Percentiles rank a stretch among this genome's conserved stretches.
Conservation (phyloP, 768 basidiomycete genomes). For the Tubosaeta brunneosetosa region DNA sequence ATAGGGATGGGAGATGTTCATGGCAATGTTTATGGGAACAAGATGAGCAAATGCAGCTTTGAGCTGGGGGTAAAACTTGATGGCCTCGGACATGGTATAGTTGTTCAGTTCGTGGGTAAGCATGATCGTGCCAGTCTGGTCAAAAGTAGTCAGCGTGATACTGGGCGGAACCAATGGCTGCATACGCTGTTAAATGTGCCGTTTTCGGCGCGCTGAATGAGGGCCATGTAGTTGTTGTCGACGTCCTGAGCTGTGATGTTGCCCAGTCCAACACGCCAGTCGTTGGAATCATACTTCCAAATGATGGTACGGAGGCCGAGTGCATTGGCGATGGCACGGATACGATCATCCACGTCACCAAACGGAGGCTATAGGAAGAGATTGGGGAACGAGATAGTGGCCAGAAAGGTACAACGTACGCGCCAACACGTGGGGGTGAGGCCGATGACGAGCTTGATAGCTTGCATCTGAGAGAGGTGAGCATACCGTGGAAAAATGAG, state of each 20-base stretch:
- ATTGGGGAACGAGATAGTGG: background rate
- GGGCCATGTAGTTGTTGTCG: slow-evolving; percentile 48
- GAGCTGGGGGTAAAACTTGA: slow-evolving; percentile 46
- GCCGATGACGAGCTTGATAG: slow-evolving; percentile 50
- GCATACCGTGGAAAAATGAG: background rate
- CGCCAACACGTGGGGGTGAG: slow-evolving; percentile 61
- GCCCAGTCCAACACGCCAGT: slow-evolving; percentile 62
- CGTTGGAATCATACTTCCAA: slow-evolving; percentile 67
- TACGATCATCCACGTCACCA: slow-evolving; percentile 71
- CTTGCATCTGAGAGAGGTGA: slow-evolving; percentile 37
- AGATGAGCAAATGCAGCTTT: slow-evolving; percentile 43
- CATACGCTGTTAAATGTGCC: slow-evolving; percentile 40
- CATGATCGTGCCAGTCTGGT: slow-evolving; percentile 46
- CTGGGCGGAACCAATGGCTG: background rate
- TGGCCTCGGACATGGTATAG: slow-evolving; percentile 56
- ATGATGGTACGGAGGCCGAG: slow-evolving; percentile 69
- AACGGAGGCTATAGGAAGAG: slow-evolving; percentile 47
- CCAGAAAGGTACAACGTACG: slow-evolving; percentile 28
- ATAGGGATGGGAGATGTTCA: slow-evolving; percentile 51
- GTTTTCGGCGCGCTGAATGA: slow-evolving; percentile 44
- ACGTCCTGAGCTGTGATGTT: slow-evolving; percentile 42
- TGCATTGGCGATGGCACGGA: slow-evolving; percentile 62
- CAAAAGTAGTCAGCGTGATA: background rate
- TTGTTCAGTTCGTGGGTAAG: slow-evolving; percentile 58
- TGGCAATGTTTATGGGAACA: slow-evolving; percentile 49